A percentile compares a stretch with the other conserved stretches of the same genome.
These are phyloP conservation scores for Saccharomycopsis sp. DNA, from an alignment of 805 yeast genomes.

Conservation along the genomic window DNA sequence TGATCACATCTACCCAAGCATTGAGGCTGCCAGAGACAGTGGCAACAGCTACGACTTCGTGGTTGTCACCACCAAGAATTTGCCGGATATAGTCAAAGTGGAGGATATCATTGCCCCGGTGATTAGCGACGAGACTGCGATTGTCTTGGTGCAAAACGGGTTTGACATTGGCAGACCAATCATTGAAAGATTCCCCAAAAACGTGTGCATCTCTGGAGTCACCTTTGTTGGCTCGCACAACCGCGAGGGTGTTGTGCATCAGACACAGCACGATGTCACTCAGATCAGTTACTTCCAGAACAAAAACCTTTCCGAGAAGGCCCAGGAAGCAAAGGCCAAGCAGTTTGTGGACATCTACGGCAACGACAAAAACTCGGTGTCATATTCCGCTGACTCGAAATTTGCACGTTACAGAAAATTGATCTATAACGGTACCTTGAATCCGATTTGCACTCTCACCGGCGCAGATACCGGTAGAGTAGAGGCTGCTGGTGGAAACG, in stretches of 20 bases:
- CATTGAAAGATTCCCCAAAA: slow-evolving; percentile 41
- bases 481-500: slow-evolving; percentile 37
- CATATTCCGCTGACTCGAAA: slow-evolving; percentile 39
- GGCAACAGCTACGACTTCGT: slow-evolving; percentile 46
- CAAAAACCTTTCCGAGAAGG: slow-evolving; percentile 28
- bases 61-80: slow-evolving; percentile 58
- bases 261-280: slow-evolving; percentile 45
- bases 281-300: slow-evolving; percentile 47
- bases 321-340: slow-evolving; percentile 31
- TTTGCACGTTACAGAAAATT: slow-evolving; percentile 59
- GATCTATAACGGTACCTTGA: slow-evolving; percentile 62
- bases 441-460: slow-evolving; percentile 54
- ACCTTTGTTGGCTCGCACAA: slow-evolving; percentile 57
- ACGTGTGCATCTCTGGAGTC: slow-evolving; percentile 52
- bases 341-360: slow-evolving; percentile 42
- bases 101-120: slow-evolving; percentile 48
- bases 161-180: slow-evolving; percentile 56
- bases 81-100: slow-evolving; percentile 55
- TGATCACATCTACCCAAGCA: slow-evolving; percentile 34
- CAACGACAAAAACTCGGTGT: slow-evolving; percentile 36
- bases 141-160: slow-evolving; percentile 62
- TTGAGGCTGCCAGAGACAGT: slow-evolving; percentile 37
- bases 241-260: slow-evolving; percentile 41
- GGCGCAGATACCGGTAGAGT: slow-evolving; percentile 54
- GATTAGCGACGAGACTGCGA: slow-evolving; percentile 38